A percentile compares a stretch with the other conserved stretches of the same genome.
Evolutionary conservation across 1,284 basidiomycete species (phyloP).

Genomic region (Sphaerobolus stellatus): DNA sequence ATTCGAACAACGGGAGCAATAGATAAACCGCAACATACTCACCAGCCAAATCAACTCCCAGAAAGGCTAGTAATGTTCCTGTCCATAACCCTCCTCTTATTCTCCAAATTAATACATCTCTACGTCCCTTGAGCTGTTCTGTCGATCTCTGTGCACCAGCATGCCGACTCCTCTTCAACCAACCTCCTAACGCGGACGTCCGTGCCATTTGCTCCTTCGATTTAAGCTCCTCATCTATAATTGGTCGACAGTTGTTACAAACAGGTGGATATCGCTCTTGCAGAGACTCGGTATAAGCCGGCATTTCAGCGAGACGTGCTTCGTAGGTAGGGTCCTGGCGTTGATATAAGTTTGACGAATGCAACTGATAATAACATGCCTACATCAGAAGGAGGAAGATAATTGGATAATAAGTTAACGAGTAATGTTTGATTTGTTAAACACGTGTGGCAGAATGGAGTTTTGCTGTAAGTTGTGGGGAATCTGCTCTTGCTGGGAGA

Average conservation of each 20-base stretch:
- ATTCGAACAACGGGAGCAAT: slow-evolving; percentile 29
- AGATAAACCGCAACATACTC: too few species aligned
- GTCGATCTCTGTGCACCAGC: slow-evolving; percentile 45
- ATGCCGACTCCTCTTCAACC: slow-evolving; percentile 61
- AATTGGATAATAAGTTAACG: slow-evolving; percentile 83
- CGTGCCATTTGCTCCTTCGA: slow-evolving; percentile 81
- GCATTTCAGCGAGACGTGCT: slow-evolving; percentile 58
- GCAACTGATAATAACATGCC: slow-evolving; percentile 27
- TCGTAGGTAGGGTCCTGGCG: slow-evolving; percentile 69
- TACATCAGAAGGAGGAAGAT: slow-evolving; percentile 69
- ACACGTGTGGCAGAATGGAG: slow-evolving; percentile 81
- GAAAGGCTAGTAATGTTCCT: slow-evolving; percentile 41
- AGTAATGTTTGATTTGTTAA: slow-evolving; percentile 88
- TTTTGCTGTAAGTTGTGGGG: slow-evolving; percentile 52
- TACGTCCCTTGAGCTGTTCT: slow-evolving; percentile 38
- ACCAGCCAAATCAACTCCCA: slow-evolving; percentile 49
- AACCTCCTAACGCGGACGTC: slow-evolving; percentile 69
- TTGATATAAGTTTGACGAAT: neutral
- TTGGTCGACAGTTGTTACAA: slow-evolving; percentile 70
- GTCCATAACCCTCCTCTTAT: slow-evolving; percentile 64
- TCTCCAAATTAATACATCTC: slow-evolving; percentile 57
- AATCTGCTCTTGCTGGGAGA: slow-evolving; percentile 67
- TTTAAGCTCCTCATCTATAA: slow-evolving; percentile 77
- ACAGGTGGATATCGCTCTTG: slow-evolving; percentile 84
- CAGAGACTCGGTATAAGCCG: slow-evolving; percentile 71